Percentiles rank a stretch among this genome's conserved stretches.
Conservation (phyloP, 192 early-diverging fungal species). For the Mortierella hygrophila region DNA sequence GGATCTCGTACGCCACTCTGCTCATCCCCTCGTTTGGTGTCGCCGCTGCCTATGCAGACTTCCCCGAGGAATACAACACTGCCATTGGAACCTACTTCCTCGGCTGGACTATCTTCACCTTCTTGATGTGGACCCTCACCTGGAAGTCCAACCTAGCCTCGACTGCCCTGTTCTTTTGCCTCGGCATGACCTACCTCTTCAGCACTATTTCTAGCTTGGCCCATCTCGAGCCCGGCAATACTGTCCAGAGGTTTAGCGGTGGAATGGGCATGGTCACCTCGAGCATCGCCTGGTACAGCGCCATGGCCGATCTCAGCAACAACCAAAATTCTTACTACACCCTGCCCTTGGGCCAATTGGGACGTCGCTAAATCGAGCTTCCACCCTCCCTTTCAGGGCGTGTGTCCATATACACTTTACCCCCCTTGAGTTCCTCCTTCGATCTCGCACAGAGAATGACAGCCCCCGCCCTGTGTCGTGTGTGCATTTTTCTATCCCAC, state of each 20-base stretch:
- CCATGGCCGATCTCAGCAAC: slow-evolving; percentile 64
- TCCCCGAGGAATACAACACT: slow-evolving; percentile 56
- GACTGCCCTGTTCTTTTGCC: slow-evolving; percentile 54
- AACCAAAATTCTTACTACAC: slow-evolving; percentile 65
- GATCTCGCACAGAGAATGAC: not conserved
- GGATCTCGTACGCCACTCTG: slow-evolving; percentile 65
- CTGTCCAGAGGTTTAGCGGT: slow-evolving; percentile 55
- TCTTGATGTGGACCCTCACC: slow-evolving; percentile 63
- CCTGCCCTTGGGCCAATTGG: slow-evolving; percentile 58
- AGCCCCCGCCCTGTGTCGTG: not conserved
- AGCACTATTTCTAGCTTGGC: slow-evolving; percentile 56
- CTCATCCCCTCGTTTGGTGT: slow-evolving; percentile 66
- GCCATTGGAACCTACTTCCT: slow-evolving; percentile 62
- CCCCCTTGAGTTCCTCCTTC: not conserved
- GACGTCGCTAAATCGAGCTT: slow-evolving; percentile 25
- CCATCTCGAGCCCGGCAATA: slow-evolving; percentile 57
- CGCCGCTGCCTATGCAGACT: slow-evolving; percentile 46
- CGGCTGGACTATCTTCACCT: slow-evolving; percentile 66
- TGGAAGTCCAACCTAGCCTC: slow-evolving; percentile 63
- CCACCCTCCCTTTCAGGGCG: no score
- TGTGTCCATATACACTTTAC: no score
- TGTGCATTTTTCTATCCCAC: no score
- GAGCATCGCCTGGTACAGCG: slow-evolving; percentile 65
- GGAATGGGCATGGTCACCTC: slow-evolving; percentile 63
- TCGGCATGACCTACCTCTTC: slow-evolving; percentile 60